Evolutionary conservation across 2,329 filamentous ascomycete genomes (phyloP).

Genomic region (Balansia obtecta): DNA sequence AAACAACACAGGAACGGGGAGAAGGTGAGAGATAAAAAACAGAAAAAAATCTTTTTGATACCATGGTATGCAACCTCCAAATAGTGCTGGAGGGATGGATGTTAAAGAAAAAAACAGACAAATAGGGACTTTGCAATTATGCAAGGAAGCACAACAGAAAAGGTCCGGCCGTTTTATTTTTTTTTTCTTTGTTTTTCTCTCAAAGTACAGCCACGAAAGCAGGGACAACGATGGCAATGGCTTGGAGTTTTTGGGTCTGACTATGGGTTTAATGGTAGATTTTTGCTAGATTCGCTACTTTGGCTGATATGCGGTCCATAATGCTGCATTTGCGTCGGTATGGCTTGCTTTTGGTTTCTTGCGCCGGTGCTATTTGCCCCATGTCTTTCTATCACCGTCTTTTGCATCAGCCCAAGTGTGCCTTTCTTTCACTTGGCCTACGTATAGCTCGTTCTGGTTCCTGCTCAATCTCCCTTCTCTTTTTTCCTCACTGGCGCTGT

Average conservation of each 20-base stretch:
- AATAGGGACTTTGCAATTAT: not conserved
- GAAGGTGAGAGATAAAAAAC: too few relatives aligned
- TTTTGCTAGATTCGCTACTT: not conserved
- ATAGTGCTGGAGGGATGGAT: not conserved
- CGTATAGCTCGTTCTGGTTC: too few relatives aligned
- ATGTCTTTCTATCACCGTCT: too few relatives aligned
- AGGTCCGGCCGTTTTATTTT: not conserved
- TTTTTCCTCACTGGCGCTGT: too few relatives aligned
- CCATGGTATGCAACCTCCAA: not conserved
- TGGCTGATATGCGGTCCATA: not conserved
- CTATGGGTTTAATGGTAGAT: not conserved
- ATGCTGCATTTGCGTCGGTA: not conserved
- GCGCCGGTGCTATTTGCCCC: too few relatives aligned
- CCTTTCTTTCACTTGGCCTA: too few relatives aligned
- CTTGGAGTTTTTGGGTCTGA: slow-evolving; percentile 1
- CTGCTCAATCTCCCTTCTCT: too few relatives aligned
- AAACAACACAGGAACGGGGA: not conserved
- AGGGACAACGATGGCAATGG: not conserved
- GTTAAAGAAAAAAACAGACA: not conserved
- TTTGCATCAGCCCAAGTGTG: too few relatives aligned
- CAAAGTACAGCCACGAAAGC: not conserved
- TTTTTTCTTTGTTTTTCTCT: too few relatives aligned
- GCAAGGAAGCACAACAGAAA: not conserved
- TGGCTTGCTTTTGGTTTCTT: not conserved
- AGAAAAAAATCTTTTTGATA: not conserved